Conservation (phyloP, 2,329 filamentous ascomycete genomes). For the Byssothecium circinans region DNA sequence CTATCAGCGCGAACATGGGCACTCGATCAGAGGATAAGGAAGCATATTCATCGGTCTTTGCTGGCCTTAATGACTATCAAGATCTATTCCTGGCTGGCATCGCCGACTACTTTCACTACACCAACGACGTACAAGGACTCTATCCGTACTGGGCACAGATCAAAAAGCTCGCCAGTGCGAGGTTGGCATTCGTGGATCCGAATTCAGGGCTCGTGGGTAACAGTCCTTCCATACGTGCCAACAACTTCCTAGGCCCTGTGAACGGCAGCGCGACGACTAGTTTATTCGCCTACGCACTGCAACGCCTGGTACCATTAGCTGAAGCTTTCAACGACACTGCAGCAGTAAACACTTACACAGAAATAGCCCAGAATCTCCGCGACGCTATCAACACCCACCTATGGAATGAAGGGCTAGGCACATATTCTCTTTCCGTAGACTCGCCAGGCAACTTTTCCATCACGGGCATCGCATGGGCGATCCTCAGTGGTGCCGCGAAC, state of each 20-base stretch:
- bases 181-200: constrained; percentile 29
- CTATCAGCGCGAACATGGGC: constrained; percentile 11
- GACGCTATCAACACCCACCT: constrained; percentile 34
- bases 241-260: constrained; percentile 29
- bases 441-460: constrained; percentile 36
- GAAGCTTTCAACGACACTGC: constrained; percentile 31
- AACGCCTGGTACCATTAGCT: constrained; percentile 30
- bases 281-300: constrained; percentile 28
- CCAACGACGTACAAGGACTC: constrained; percentile 20
- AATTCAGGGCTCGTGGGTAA: constrained; percentile 26
- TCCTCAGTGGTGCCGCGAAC: constrained; percentile 41
- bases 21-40: constrained; percentile 2
- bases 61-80: constrained; percentile 34
- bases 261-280: constrained; percentile 34
- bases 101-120: constrained; percentile 29
- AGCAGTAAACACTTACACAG: constrained; percentile 23
- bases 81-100: constrained; percentile 32
- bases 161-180: constrained; percentile 22
- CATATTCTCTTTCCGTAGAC: constrained; percentile 33
- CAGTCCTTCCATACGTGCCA: constrained; percentile 3
- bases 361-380: constrained; percentile 22
- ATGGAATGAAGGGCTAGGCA: constrained; percentile 36
- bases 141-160: constrained; percentile 25
- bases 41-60: constrained; percentile 2
- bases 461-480: constrained; percentile 37